These are phyloP conservation scores for Gossypium davidsonii DNA, from an alignment of 441 rosid species.

Conservation along the genomic window DNA sequence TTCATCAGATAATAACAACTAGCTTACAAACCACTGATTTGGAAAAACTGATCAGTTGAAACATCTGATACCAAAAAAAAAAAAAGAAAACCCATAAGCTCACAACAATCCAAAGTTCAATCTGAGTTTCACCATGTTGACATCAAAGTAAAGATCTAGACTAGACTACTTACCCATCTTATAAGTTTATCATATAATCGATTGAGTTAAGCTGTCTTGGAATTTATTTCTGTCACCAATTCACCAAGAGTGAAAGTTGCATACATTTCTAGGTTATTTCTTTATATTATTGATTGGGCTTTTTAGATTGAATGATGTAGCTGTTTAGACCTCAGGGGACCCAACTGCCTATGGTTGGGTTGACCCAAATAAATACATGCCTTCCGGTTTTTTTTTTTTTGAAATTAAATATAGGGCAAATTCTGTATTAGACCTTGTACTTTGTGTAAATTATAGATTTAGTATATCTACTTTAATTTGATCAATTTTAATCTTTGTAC, in stretches of 20 bases:
- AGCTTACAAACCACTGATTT: slow-evolving; percentile 1
- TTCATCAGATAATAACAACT: not conserved
- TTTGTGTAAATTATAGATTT: no score
- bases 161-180: not conserved
- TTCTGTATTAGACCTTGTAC: no score
- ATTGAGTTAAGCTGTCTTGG: not conserved
- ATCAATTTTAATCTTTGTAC: no score
- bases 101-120: not conserved
- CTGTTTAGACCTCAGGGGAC: not conserved
- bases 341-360: not conserved
- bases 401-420: not conserved
- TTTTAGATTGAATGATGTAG: not conserved
- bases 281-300: not conserved
- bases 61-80: not conserved
- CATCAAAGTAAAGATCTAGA: not conserved
- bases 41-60: not conserved
- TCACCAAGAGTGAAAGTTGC: not conserved
- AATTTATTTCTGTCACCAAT: not conserved
- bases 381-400: not conserved
- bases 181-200: not conserved
- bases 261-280: not conserved
- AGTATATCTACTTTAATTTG: no score
- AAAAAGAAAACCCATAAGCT: not conserved
- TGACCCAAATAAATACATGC: not conserved
- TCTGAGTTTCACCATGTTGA: not conserved